Percentiles rank a stretch among this genome's conserved stretches.
Conservation (phyloP, 2,329 filamentous ascomycete genomes). For the Nigrograna mackinnonii region DNA sequence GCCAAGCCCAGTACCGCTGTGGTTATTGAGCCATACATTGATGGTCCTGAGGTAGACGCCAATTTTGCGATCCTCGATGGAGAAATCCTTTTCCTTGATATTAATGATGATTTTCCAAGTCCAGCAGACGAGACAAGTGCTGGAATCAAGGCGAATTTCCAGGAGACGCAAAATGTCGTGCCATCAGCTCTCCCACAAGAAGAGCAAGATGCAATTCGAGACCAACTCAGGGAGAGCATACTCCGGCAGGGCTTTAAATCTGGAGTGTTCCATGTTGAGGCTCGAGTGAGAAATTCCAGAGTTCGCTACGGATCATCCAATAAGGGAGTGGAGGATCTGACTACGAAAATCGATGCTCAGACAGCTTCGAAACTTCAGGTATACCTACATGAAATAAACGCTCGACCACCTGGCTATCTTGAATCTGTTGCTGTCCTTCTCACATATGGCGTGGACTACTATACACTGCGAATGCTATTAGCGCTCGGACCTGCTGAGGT, state of each 20-base stretch:
- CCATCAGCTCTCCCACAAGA: constrained; percentile 8
- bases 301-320: constrained; percentile 1
- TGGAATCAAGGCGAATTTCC: constrained; percentile 7
- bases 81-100: constrained; percentile 15
- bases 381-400: constrained; percentile 19
- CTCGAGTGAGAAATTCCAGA: constrained; percentile 12
- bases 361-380: not conserved
- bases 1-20: constrained; percentile 21
- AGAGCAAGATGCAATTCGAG: constrained; percentile 6
- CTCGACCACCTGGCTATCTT: constrained; percentile 14
- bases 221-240: constrained; percentile 4
- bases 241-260: constrained; percentile 9
- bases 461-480: constrained; percentile 10
- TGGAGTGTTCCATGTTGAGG: constrained; percentile 18
- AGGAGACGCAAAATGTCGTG: constrained; percentile 8
- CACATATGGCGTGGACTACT: constrained; percentile 19
- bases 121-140: constrained; percentile 6
- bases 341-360: constrained; percentile 1
- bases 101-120: constrained; percentile 15
- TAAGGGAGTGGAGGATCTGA: constrained; percentile 8
- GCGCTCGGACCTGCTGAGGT: constrained; percentile 15
- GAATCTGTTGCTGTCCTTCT: constrained; percentile 6
- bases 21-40: constrained; percentile 24
- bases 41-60: constrained; percentile 19
- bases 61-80: constrained; percentile 18